Base-by-base conservation (phyloP, 129 eudicot genomes). In the Lonicera japonica region DNA sequence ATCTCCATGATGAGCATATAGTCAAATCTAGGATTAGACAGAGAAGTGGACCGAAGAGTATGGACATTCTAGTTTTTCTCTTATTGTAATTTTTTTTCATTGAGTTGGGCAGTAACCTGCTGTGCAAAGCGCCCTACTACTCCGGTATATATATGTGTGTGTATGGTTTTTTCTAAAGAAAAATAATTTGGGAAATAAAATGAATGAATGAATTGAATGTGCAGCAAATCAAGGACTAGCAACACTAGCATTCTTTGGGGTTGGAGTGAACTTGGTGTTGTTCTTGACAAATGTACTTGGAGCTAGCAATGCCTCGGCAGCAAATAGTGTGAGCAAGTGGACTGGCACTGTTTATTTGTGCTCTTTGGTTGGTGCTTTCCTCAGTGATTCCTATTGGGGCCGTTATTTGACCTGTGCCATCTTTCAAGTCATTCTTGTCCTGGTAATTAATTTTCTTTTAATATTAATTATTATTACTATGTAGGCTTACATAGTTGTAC, bases 371-470 rank as follows among this genome's bases (percentile, higher is more conserved):
- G 97, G 89, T 60, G 97, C 97, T 18, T 90, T 90, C 73, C 86
- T 90, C 3, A 81, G 95, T 46, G 97, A 90, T 56, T 90, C 95
- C 0, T 90, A 90, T 58, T 90, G 94, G 97, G 97, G 97, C 2
- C 87, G 97, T 9, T 90, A 72, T 57, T 65, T 83, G 47, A 90
- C 97, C 0, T 86, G 95, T 57, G 80, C 95, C 15, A 21, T 90
- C 62, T 90, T 90, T 59, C 97, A 90, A 72, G 2, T 87, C 19
- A 78, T 90, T 25, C 54, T 83, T 34, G 82, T 87, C 3, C 13
- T 75, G 95, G 97, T 90, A 81, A 54, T 40, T 34, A 53, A 18
- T 11, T 19, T n/a, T 22, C 34, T 0, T 19, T 20, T 25, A 13
- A 18, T 61, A 12, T 20, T 38, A 11, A 1, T 51, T 19, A 5